These are phyloP conservation scores for Talinum fruticosum DNA, from an alignment of 148 eudicot species.

Conservation along the genomic window DNA sequence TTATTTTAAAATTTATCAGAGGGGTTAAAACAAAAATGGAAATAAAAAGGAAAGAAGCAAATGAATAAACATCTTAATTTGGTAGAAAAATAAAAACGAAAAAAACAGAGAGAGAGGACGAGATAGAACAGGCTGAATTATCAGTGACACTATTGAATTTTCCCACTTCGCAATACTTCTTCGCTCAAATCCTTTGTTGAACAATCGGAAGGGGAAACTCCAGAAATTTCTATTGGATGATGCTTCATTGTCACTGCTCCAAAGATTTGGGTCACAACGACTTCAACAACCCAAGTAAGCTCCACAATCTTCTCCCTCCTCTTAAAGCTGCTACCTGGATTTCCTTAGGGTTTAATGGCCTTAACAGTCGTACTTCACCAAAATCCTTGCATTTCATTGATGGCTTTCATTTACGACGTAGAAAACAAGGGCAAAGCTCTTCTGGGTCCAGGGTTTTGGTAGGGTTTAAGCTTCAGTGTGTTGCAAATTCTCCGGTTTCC, in stretches of 20 bases:
- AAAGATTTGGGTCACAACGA: constrained; percentile 33
- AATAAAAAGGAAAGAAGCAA: no score
- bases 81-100: not conserved
- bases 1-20: no score
- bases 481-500: constrained; percentile 28
- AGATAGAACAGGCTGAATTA: not conserved
- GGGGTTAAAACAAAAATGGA: no score
- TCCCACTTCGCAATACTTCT: not conserved
- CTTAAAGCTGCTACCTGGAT: constrained; percentile 19
- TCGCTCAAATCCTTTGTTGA: not conserved
- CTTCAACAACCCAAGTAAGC: constrained; percentile 50
- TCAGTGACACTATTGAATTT: not conserved
- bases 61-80: no score
- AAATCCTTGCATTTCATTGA: not conserved
- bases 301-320: constrained; percentile 36
- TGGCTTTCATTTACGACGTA: not conserved
- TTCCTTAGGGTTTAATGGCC: constrained; percentile 38
- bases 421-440: constrained; percentile 8
- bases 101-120: no score
- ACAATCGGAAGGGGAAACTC: not conserved
- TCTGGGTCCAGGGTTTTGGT: constrained; percentile 36
- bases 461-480: constrained; percentile 59
- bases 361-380: constrained; percentile 23
- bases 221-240: constrained; percentile 20
- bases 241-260: constrained; percentile 43